Base-by-base conservation (phyloP, 345 rosid genomes). In the Populus nigra region DNA sequence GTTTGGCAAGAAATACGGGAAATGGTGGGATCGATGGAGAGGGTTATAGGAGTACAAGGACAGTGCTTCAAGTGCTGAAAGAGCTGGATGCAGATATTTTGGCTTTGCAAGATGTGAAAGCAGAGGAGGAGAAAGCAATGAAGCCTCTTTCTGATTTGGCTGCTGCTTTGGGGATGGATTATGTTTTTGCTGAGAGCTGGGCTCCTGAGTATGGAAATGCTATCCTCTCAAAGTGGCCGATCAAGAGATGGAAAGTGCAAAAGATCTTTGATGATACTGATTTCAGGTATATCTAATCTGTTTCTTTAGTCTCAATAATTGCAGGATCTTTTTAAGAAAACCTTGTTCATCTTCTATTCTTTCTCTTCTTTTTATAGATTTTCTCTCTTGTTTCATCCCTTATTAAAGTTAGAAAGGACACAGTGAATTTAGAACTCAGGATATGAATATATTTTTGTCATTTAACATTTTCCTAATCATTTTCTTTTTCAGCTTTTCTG, bases 141-240 rank as follows among this genome's bases (percentile, higher is more conserved):
- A 89, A 88, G 79, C 99, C 98, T n/a, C 84, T 95, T 73, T 95
- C 99, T 11, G 99, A 95, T 83, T 86, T 95, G 66, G 98, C 99
- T 15, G 84, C 86, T 15, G 96, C 96, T 49, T 85, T 95, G 82
- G 94, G 93, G 62, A 93, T 95, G 99, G 85, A 82, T 38, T 93
- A 93, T 73, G 96, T 88, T 16, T 95, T 93, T 83, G 99, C 99
- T 11, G 99, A 95, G 84, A 93, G 98, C 83, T 95, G 99, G 99
- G 99, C 99, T 62, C 99, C 99, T 33, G 98, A 95, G 82, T 95
- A 93, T 78, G 99, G 99, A 15, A 95, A 95, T 86, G 98, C 99
- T 65, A 80, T 95, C 36, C 83, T 93, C 50, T 95, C 99, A 8
- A 90, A 83, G 82, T 95, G 97, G 97, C 98, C 98, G 67, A 95